Evolutionary conservation across 75 land plant genomes (phyloP), one percentile per base, ranked within the genome.

Genomic region (Pinus albicaulis): DNA sequence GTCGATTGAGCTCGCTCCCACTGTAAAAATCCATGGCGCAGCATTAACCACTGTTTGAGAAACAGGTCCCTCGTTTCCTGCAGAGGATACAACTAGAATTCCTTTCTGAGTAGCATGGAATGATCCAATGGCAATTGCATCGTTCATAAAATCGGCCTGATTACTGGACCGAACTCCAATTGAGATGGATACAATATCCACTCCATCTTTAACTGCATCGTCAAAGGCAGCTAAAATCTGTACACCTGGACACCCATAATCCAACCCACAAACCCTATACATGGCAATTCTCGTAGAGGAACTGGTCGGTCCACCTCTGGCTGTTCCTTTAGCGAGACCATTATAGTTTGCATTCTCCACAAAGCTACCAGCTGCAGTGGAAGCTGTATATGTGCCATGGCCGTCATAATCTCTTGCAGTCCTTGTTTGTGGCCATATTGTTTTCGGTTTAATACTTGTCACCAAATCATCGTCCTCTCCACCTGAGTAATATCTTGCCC

Each of bases 381-480:
- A 88, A 1, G 93, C 78, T 5, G 95, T 93, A 76, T 93, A 92
- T 5, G 93, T 90, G 8, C 95, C 95, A 61, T 92, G 95, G 31
- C 92, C 92, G 0, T 79, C 80, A 0, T 76, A 20, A 66, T 92
- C 95, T 74, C 95, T 83, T 15, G 92, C 85, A 13, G 95, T 86
- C 60, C 81, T 82, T 17, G 48, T n/a, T 10, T 63, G 3, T 22
- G 52, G 71, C 8, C 58, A 24, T 5, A 19, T 25, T 52, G 38
- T 31, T 25, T 11, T 72, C 26, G 60, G 74, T 56, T 25, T 5
- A 24, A 31, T 57, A 48, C 7, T 44, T 44, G 6, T 44, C 48
- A 7, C 1, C 6, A 5, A 44, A 44, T 44, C 48, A 44, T 44
- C 48, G 8, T 44, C 48, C 48, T 44, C 48, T 44, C 48, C 48